Evolutionary conservation across 169 alveolate genomes (phyloP).

Genomic region (Perkinsus chesapeaki): DNA sequence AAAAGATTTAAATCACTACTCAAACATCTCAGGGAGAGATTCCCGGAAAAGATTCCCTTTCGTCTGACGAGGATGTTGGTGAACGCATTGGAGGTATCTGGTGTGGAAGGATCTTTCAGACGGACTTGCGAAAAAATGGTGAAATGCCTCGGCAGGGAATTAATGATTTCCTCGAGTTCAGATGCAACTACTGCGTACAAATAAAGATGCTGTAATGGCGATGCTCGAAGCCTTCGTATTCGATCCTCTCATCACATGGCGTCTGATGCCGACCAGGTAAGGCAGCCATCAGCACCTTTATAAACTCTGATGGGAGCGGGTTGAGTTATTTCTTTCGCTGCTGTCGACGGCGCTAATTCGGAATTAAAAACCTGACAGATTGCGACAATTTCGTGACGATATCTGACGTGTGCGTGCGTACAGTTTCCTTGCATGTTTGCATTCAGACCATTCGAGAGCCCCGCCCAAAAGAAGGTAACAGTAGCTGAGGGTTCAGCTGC

Average conservation of each 20-base stretch:
- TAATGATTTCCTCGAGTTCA: neutral
- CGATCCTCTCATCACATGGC: constrained; percentile 68
- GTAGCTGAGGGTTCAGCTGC: constrained; percentile 34
- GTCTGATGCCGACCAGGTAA: constrained; percentile 36
- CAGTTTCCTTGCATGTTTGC: too few species aligned
- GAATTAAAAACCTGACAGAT: too few species aligned
- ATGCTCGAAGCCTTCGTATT: constrained; percentile 74
- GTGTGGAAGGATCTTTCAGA: constrained; percentile 53
- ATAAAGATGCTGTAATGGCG: constrained; percentile 71
- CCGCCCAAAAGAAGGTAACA: neutral
- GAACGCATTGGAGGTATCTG: constrained; percentile 70
- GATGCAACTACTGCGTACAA: constrained; percentile 61
- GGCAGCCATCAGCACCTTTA: constrained; percentile 20
- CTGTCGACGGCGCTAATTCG: too few species aligned
- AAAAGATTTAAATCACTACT: too few species aligned
- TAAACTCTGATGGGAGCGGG: too few species aligned
- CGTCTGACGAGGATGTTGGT: constrained; percentile 83
- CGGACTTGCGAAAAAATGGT: constrained; percentile 62
- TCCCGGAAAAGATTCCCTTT: constrained; percentile 87
- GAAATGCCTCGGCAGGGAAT: neutral
- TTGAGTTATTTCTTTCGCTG: too few species aligned
- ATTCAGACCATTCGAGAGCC: neutral
- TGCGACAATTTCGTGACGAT: too few species aligned
- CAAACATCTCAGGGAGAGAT: constrained; percentile 68
- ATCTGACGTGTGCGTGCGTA: too few species aligned